Conservation (phyloP, 345 rosid species). For the Laguncularia racemosa region DNA sequence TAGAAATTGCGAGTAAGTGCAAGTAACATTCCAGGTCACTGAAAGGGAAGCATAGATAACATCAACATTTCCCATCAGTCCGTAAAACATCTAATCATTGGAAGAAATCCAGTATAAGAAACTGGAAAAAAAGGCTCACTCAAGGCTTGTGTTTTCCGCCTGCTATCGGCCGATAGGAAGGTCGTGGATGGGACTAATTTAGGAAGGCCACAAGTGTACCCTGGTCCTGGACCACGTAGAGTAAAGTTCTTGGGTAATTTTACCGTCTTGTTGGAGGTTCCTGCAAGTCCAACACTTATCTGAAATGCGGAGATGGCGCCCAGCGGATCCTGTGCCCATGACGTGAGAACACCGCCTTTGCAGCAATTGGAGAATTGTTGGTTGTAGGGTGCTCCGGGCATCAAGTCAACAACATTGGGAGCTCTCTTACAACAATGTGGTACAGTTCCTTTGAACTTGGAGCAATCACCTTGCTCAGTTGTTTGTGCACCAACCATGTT, state of each 20-base stretch:
- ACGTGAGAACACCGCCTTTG: constrained; percentile 56
- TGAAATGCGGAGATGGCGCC: constrained; percentile 62
- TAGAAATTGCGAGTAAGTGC: constrained; percentile 76
- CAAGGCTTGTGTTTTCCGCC: constrained; percentile 70
- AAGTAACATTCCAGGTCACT: constrained; percentile 95
- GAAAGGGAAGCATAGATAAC: constrained; percentile 1
- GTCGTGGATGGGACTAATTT: constrained; percentile 61
- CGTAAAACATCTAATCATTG: not conserved
- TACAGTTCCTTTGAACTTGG: constrained; percentile 63
- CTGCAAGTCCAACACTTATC: constrained; percentile 62
- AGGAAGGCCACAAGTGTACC: constrained; percentile 75
- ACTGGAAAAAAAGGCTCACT: constrained; percentile 29
- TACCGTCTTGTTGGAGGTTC: constrained; percentile 74
- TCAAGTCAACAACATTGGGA: constrained; percentile 62
- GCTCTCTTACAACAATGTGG: constrained; percentile 65
- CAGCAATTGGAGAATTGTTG: constrained; percentile 73
- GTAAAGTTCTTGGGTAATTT: constrained; percentile 68
- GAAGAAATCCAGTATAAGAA: not conserved
- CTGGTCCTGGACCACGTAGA: constrained; percentile 66
- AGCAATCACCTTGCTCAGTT: constrained; percentile 82
- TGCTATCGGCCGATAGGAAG: constrained; percentile 46
- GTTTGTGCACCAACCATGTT: constrained; percentile 71
- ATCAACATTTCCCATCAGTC: not conserved
- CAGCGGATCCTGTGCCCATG: constrained; percentile 74
- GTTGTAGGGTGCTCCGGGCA: constrained; percentile 73